A percentile compares a stretch with the other conserved stretches of the same genome.
These are phyloP conservation scores for Teratosphaeria destructans DNA, from an alignment of 2,329 filamentous ascomycete genomes.

Conservation along the genomic window DNA sequence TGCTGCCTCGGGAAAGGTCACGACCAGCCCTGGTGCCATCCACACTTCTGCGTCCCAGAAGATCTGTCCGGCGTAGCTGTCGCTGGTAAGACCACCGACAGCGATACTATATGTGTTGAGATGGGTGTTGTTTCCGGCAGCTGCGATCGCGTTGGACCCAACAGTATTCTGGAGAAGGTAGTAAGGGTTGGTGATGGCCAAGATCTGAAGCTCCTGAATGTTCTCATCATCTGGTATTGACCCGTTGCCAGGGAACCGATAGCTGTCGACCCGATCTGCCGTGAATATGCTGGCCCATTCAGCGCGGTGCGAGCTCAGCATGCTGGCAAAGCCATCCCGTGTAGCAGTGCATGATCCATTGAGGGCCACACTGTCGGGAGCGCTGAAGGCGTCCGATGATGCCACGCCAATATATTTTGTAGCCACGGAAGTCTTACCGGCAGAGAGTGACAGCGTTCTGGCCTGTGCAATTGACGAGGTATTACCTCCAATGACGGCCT, in stretches of 20 bases:
- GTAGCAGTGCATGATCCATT: conserved; percentile 43
- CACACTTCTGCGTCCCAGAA: conserved; percentile 55
- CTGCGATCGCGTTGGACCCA: conserved; percentile 42
- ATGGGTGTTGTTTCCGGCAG: conserved; percentile 37
- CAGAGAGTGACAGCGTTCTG: conserved; percentile 42
- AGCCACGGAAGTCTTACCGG: conserved; percentile 44
- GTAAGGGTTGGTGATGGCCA: conserved; percentile 45
- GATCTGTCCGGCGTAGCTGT: conserved; percentile 48
- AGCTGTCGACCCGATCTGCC: conserved; percentile 53
- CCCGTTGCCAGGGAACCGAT: conserved; percentile 46
- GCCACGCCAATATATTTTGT: conserved; percentile 60
- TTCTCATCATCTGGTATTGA: conserved; percentile 46
- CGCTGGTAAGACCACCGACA: conserved; percentile 57
- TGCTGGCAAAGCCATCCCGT: conserved; percentile 43
- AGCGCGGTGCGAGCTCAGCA: conserved; percentile 45
- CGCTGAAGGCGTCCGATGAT: conserved; percentile 55
- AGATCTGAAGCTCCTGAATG: conserved; percentile 47
- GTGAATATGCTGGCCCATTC: conserved; percentile 56
- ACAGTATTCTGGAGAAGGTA: conserved; percentile 48
- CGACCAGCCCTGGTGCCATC: conserved; percentile 57
- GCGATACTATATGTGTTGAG: conserved; percentile 54
- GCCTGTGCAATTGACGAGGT: conserved; percentile 56
- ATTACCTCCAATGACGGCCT: conserved; percentile 44
- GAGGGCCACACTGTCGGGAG: conserved; percentile 46
- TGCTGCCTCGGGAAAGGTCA: conserved; percentile 51